Conservation (phyloP, 2,329 filamentous ascomycete species). For the Fusarium metavorans region DNA sequence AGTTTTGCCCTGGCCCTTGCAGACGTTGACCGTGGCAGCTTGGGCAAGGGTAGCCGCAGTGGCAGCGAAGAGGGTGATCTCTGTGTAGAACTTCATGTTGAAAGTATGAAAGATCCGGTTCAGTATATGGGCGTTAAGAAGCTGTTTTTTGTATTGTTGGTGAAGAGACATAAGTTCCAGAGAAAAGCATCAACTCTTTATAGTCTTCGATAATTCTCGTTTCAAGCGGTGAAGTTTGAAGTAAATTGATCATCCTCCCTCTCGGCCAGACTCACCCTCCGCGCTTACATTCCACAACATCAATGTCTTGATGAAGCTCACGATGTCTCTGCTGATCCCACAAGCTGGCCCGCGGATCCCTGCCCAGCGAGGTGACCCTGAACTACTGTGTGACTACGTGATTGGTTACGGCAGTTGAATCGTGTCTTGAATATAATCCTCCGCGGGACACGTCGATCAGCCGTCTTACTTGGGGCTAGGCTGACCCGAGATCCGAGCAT, state of each 20-base stretch:
- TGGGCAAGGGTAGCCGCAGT: background rate
- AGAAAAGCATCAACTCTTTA: background rate
- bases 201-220: background rate
- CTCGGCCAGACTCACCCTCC: background rate
- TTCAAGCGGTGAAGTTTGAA: background rate
- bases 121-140: background rate
- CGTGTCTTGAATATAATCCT: background rate
- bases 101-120: background rate
- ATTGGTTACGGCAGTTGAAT: background rate
- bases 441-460: background rate
- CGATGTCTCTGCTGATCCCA: background rate
- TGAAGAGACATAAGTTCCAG: background rate
- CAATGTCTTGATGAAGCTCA: background rate
- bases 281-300: background rate
- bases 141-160: no score
- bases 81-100: background rate
- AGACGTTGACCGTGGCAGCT: slow-evolving; percentile 6
- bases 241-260: background rate
- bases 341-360: background rate
- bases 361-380: background rate
- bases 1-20: background rate
- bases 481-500: background rate
- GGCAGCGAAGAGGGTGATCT: background rate
- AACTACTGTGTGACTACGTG: no score
- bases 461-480: background rate